Evolutionary conservation across 768 basidiomycete species (phyloP), one percentile per base, ranked within the genome.

Genomic region (Suillus decipiens): DNA sequence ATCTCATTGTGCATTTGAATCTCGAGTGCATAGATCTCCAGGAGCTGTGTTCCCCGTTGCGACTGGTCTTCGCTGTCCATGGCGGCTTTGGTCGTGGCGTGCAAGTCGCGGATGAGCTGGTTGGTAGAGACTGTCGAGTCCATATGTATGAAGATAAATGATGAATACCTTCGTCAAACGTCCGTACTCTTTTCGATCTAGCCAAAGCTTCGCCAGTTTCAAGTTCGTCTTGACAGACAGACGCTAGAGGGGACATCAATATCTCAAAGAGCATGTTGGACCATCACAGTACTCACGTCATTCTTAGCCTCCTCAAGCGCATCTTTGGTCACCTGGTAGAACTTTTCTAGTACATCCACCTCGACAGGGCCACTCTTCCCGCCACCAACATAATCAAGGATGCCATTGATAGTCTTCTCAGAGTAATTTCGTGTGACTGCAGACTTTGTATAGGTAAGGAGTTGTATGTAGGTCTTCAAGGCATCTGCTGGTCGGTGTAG

Each of bases 1-100:
- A 89, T 92, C 77, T 98, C 96, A 68, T 95, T 96, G 79, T 98
- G 95, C 97, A 99, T 99, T 73, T 99, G 96, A 62, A 99, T 99
- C 75, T 99, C 97, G 47, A 99, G 87, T 1, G 97, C 96, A 70
- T 98, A 98, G 43, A 99, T 95, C 77, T 99, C 97, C 33, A 99
- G 84, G 11, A 99, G 82, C 66, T 97, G 89, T 1, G 96, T 97
- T 14, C 96, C 96, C 58, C 92, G 89, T 74, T 97, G 96, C 51
- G 96, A 96, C 71, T 93, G 89, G 68, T 92, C 90, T 61, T 85
- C 93, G 47, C 82, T 87, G 51, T 91, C 89, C 60, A 80, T 84
- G 28, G 77, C 77, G 14, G 83, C 80, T 28, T 80, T 79, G 7
- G 90, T 92, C 9, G 88, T 84, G 42, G 75, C 76, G 69, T 94